Base-by-base conservation (phyloP, 2,329 filamentous ascomycete species). In the Aspergillus luchuensis region DNA sequence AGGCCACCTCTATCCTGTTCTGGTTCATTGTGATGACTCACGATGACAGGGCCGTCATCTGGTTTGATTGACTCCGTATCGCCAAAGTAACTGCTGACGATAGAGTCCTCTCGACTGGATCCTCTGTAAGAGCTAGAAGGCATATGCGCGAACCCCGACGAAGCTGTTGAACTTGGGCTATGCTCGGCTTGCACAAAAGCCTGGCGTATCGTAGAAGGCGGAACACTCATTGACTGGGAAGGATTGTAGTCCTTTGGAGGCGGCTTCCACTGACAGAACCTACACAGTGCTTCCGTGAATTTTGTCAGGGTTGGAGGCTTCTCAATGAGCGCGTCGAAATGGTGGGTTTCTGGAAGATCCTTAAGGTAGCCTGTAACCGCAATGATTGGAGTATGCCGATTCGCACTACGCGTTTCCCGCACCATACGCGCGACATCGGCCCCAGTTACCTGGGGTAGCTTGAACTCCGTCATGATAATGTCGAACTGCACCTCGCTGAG, bases 401-500 rank as follows among this genome's bases (percentile, higher is more conserved):
- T 99, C 60, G 91, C 87, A 74, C 97, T 97, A 79, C 94, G 95
- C 1, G 94, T 97, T 73, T 98, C 94, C 51, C 95, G 89, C 67
- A 99, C 92, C 95, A 99, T 99, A 36, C 95, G 90, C 54, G 95
- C 94, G 59, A 99, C 91, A 73, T 99, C 95, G 11, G 92, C 91
- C 23, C 95, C 95, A 69, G 92, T 98, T 71, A 98, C 92, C 72
- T 96, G 92, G 8, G 95, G 94, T 49, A 99, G 82, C 74, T 94
- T 96, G 80, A 92, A 97, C 77, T 99, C 95, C 76, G 97, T 94
- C 82, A 99, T 95, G 74, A 99, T 97, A 69, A 97, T 92, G 77
- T 99, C 95, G 72, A 98, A 99, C 72, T 98, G 96, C 73, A 99
- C 94, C 73, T 98, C 94, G 71, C 94, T 94, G 83, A 96, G 91